phyloP scores from a whole-genome alignment of 306 rosid species.

The Pterocarpus macrocarpus region DNA sequence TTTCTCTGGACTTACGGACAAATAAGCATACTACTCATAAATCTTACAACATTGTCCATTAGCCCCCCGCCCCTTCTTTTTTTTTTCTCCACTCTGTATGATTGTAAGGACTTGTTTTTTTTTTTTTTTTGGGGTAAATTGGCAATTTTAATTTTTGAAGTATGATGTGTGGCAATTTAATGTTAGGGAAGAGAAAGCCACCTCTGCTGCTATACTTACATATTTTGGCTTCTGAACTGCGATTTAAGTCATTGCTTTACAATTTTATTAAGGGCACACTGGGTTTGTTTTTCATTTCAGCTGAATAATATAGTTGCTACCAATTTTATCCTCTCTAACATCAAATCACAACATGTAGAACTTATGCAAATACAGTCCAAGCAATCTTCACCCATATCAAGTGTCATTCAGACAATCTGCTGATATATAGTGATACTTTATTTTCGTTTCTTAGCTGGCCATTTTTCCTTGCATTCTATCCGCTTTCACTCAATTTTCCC shows the following conservation, averaged over 20 bases:
- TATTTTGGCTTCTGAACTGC: background rate
- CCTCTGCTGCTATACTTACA: background rate
- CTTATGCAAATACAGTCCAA: background rate
- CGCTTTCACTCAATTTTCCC: background rate
- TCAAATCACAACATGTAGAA: constrained; percentile 5
- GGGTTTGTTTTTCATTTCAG: background rate
- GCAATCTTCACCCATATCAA: background rate
- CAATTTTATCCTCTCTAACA: background rate
- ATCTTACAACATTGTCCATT: too few relatives aligned
- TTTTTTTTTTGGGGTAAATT: too few relatives aligned
- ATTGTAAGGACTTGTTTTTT: too few relatives aligned
- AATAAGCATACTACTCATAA: too few relatives aligned
- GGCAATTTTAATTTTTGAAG: background rate
- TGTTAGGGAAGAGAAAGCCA: constrained; percentile 15
- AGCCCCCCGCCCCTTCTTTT: too few relatives aligned
- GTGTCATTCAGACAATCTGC: constrained; percentile 1
- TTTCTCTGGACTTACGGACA: background rate
- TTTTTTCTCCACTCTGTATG: too few relatives aligned
- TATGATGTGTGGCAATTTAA: constrained; percentile 6
- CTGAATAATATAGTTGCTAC: background rate
- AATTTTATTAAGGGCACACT: background rate
- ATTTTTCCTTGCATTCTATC: background rate
- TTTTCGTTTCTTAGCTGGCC: background rate
- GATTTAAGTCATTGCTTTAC: background rate
- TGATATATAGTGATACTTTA: background rate